Evolutionary conservation across 148 eudicot species (phyloP), one percentile per base, ranked within the genome.

Genomic region (Euryodendron excelsum): DNA sequence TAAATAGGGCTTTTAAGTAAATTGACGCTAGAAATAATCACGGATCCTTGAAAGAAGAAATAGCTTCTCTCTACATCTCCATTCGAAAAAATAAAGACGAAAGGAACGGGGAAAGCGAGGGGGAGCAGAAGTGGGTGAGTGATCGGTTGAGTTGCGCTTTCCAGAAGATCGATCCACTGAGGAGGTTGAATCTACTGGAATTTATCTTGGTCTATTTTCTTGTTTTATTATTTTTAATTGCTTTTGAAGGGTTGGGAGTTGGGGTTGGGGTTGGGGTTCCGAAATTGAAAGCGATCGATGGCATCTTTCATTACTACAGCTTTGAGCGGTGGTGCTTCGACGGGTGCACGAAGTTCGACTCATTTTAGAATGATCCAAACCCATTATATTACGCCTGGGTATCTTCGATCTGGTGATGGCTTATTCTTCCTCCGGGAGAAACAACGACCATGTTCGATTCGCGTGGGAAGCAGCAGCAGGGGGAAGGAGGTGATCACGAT

Each of bases 281-380:
- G 56, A 52, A 52, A 52, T 52, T 52, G 45, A 41, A 41, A 37
- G 47, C 48, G 72, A 73, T 33, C 34, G 18, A 74, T 74, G 77
- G 77, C 77, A 13, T 74, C 65, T 74, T 58, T 56, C 3, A 17
- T 68, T 39, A 25, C 53, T 23, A 66, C 30, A 28, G 11, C 30
- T 68, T n/a, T 39, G 52, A 68, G 47, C 47, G 70, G 11, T 33
- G 70, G 11, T 61, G 33, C 34, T 25, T 25, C 74, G 0, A 17
- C 21, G 23, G 74, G 56, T 5, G 13, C 70, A 28, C 39, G 31
- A 34, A n/a, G 37, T 5, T 56, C 20, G 21, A 56, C 15, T n/a
- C 14, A 68, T 23, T 68, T 68, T 12, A 2, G 52, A 30, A 68
- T 25, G 72, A 39, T 25, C 53, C 72, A 68, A 11, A 12, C 47